A percentile compares a stretch with the other conserved stretches of the same genome.
phyloP scores from a whole-genome alignment of 257 asterid species.

The Haberlea rhodopensis region DNA sequence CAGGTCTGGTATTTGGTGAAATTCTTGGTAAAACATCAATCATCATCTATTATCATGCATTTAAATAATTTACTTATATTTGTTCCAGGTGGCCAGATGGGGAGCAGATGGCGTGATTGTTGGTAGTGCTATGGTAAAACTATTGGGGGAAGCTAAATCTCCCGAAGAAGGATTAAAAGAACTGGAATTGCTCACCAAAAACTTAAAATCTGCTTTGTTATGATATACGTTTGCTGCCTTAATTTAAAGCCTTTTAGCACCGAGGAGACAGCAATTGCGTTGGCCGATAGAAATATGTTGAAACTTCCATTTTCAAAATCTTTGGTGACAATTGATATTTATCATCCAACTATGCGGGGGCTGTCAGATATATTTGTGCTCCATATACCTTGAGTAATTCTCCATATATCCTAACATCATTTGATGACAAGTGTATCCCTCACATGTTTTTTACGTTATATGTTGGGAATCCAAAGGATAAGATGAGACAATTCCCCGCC shows the following conservation, averaged over 20 bases:
- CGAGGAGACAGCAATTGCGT: constrained; percentile 5
- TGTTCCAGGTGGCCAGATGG: constrained; percentile 70
- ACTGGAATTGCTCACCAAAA: constrained; percentile 56
- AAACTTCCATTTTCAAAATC: neutral
- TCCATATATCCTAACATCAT: too few relatives aligned
- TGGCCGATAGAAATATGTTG: neutral
- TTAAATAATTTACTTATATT: neutral
- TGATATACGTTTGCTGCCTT: constrained; percentile 27
- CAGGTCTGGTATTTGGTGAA: constrained; percentile 43
- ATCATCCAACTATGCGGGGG: too few relatives aligned
- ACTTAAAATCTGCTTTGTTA: constrained; percentile 59
- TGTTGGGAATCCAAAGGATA: too few relatives aligned
- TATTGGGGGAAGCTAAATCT: constrained; percentile 74
- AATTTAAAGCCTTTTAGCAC: constrained; percentile 5
- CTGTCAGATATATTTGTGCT: too few relatives aligned
- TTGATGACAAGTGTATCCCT: too few relatives aligned
- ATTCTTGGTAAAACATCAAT: neutral
- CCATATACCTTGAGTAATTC: too few relatives aligned
- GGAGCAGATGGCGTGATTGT: constrained; percentile 96
- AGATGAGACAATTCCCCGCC: too few relatives aligned
- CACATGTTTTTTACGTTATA: too few relatives aligned
- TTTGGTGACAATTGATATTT: too few relatives aligned
- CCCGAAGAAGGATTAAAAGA: constrained; percentile 81
- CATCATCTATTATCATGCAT: neutral
- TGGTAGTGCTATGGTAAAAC: constrained; percentile 82